These are phyloP conservation scores for Lachnellula suecica DNA, from an alignment of 2,329 filamentous ascomycete genomes.

Conservation along the genomic window DNA sequence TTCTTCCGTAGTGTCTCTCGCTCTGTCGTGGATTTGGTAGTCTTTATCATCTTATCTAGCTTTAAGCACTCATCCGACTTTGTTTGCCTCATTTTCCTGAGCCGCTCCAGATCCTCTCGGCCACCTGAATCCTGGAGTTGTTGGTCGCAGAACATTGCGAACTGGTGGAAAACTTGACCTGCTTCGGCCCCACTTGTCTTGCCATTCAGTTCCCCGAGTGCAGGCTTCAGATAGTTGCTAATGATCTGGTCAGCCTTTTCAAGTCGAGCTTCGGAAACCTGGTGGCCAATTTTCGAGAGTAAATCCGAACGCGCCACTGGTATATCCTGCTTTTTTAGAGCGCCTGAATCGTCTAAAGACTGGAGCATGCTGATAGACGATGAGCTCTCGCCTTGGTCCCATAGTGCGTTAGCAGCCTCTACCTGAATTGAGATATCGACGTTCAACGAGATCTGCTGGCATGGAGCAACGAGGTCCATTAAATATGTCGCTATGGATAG, in stretches of 20 bases:
- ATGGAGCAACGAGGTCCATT: slow-evolving; percentile 72
- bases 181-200: slow-evolving; percentile 69
- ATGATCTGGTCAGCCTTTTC: slow-evolving; percentile 92
- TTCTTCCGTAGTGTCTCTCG: slow-evolving; percentile 59
- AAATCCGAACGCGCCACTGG: slow-evolving; percentile 74
- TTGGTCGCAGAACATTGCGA: slow-evolving; percentile 91
- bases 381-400: slow-evolving; percentile 89
- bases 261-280: slow-evolving; percentile 83
- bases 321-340: slow-evolving; percentile 68
- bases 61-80: slow-evolving; percentile 80
- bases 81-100: slow-evolving; percentile 75
- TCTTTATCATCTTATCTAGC: slow-evolving; percentile 58
- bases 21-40: slow-evolving; percentile 42
- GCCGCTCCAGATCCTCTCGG: slow-evolving; percentile 78
- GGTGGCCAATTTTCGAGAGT: slow-evolving; percentile 83
- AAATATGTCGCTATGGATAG: slow-evolving; percentile 82
- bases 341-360: slow-evolving; percentile 61
- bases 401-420: slow-evolving; percentile 85
- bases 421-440: slow-evolving; percentile 76
- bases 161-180: slow-evolving; percentile 89
- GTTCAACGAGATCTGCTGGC: slow-evolving; percentile 68
- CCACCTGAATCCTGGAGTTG: slow-evolving; percentile 86
- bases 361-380: slow-evolving; percentile 89
- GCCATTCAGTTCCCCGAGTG: slow-evolving; percentile 76
- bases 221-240: slow-evolving; percentile 78